Evolutionary conservation across 495 filamentous ascomycete species (phyloP).

Genomic region (Poronia punctata): DNA sequence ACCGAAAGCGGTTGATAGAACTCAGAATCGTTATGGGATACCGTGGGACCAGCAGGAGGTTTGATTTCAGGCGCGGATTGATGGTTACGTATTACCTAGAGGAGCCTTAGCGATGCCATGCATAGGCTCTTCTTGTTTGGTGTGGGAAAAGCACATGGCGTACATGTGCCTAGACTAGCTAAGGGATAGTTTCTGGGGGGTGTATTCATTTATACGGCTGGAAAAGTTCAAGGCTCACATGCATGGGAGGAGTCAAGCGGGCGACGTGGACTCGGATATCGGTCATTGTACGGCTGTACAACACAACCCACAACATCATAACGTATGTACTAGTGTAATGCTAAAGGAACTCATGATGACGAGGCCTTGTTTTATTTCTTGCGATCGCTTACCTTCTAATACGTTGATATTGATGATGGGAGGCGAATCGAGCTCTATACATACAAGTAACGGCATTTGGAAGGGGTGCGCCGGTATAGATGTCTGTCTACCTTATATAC

Average conservation of each 20-base stretch:
- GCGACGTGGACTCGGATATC: constrained; percentile 16
- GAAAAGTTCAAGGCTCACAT: constrained; percentile 27
- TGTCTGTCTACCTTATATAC: too few relatives aligned
- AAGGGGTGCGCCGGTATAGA: too few relatives aligned
- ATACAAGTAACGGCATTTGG: too few relatives aligned
- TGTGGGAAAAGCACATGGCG: constrained; percentile 8
- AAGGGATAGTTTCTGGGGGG: constrained; percentile 14
- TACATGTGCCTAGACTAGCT: constrained; percentile 15
- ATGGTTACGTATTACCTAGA: constrained; percentile 4
- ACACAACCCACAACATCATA: constrained; percentile 16
- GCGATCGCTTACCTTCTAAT: too few relatives aligned
- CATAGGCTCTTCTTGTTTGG: constrained; percentile 7
- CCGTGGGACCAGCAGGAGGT: constrained; percentile 1
- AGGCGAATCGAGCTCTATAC: too few relatives aligned
- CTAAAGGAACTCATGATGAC: constrained; percentile 12
- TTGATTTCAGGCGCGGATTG: constrained; percentile 8
- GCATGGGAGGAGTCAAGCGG: constrained; percentile 30
- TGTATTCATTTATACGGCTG: constrained; percentile 27
- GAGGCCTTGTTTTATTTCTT: too few relatives aligned
- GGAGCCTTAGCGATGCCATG: constrained; percentile 3
- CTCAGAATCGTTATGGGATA: constrained; percentile 32
- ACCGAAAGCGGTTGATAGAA: constrained; percentile 21
- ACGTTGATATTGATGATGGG: too few relatives aligned
- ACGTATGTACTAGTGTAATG: constrained; percentile 22
- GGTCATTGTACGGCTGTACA: constrained; percentile 27